Evolutionary conservation across 129 eudicot species (phyloP).

Genomic region (Tagetes patula): DNA sequence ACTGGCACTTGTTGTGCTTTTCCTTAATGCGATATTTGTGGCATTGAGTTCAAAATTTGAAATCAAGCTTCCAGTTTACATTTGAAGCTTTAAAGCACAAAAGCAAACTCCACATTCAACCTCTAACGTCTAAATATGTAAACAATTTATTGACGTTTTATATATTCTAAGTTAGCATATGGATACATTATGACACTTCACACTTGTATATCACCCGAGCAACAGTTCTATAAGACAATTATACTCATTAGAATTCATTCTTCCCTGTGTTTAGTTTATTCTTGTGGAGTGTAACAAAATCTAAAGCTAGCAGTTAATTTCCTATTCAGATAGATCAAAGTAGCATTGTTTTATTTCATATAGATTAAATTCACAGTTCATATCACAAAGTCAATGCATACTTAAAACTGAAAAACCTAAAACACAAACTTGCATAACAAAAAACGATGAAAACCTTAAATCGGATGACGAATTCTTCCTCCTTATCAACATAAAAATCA

Average conservation of each 20-base stretch:
- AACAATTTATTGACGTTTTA: not conserved
- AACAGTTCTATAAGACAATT: not conserved
- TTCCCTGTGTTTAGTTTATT: not conserved
- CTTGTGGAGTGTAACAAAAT: constrained; percentile 9
- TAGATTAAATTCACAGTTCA: not conserved
- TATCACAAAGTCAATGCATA: constrained; percentile 11
- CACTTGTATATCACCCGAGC: not conserved
- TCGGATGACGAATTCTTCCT: constrained; percentile 82
- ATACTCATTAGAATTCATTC: constrained; percentile 1
- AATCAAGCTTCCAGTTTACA: not conserved
- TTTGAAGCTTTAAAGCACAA: constrained; percentile 16
- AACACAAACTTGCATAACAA: not conserved
- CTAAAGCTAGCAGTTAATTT: constrained; percentile 11
- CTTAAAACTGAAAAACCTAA: not conserved
- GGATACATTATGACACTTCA: constrained; percentile 1
- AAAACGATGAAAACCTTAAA: constrained; percentile 53
- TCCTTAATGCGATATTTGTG: not conserved
- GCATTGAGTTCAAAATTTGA: not conserved
- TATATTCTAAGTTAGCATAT: not conserved
- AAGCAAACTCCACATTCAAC: constrained; percentile 8
- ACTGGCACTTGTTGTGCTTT: not conserved
- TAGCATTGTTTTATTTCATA: constrained; percentile 2
- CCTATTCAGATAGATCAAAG: not conserved
- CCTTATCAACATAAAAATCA: constrained; percentile 90
- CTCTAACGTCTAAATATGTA: not conserved